Conservation (phyloP, 164 flowering plant species). For the Dillenia suffruticosa region DNA sequence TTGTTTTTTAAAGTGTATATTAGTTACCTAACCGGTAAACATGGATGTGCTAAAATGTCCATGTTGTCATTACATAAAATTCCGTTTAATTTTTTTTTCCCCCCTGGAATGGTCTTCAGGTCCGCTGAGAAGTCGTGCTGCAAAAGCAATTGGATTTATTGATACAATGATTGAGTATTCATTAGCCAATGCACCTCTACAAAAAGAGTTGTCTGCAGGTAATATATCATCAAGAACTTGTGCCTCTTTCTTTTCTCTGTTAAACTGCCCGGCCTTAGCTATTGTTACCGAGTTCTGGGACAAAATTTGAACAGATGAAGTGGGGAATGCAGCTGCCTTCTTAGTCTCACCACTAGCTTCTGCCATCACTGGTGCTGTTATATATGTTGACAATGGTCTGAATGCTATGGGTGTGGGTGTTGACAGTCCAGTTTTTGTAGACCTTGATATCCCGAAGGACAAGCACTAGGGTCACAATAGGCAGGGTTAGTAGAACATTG, state of each 20-base stretch:
- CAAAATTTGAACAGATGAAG: slow-evolving; percentile 59
- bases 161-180: slow-evolving; percentile 94
- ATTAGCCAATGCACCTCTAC: slow-evolving; percentile 75
- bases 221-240: neutral
- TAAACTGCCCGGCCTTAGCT: neutral
- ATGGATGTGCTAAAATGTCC: neutral
- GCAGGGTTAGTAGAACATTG: no score
- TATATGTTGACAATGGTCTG: slow-evolving; percentile 88
- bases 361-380: slow-evolving; percentile 82
- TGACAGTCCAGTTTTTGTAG: slow-evolving; percentile 77
- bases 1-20: neutral
- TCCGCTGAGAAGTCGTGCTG: slow-evolving; percentile 90
- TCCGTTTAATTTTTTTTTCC: neutral
- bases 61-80: no score
- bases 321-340: slow-evolving; percentile 88
- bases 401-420: slow-evolving; percentile 90
- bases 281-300: neutral
- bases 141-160: slow-evolving; percentile 93
- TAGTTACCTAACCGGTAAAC: no score
- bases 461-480: neutral
- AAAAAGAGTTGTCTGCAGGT: slow-evolving; percentile 86
- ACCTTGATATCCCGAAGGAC: slow-evolving; percentile 61
- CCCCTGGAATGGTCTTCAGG: slow-evolving; percentile 34
- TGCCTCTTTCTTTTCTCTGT: neutral
- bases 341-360: slow-evolving; percentile 94